These are phyloP conservation scores for Macroventuria anomochaeta DNA, from an alignment of 2,329 filamentous ascomycete species.

Conservation along the genomic window DNA sequence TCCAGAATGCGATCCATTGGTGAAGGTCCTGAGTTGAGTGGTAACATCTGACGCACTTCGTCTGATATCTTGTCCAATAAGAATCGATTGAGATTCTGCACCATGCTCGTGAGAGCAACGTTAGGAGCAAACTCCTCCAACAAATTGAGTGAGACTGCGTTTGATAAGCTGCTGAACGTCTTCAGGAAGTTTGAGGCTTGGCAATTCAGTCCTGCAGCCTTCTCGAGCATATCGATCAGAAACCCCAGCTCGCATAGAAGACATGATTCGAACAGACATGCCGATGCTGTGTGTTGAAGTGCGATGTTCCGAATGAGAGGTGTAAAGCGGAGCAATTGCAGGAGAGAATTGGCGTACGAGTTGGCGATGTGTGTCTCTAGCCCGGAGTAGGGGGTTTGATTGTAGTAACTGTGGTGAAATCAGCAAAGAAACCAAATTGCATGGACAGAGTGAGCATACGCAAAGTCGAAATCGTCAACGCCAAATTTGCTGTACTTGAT, in stretches of 20 bases:
- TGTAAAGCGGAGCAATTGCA: slow-evolving; percentile 92
- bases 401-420: slow-evolving; percentile 74
- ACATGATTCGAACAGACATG: slow-evolving; percentile 82
- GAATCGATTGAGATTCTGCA: slow-evolving; percentile 86
- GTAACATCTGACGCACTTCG: slow-evolving; percentile 74
- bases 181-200: slow-evolving; percentile 95
- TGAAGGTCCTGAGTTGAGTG: slow-evolving; percentile 58
- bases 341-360: slow-evolving; percentile 90
- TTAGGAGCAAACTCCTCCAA: slow-evolving; percentile 82
- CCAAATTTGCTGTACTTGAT: slow-evolving; percentile 99
- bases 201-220: slow-evolving; percentile 90
- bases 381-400: slow-evolving; percentile 88
- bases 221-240: slow-evolving; percentile 97
- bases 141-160: slow-evolving; percentile 76
- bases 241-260: slow-evolving; percentile 94
- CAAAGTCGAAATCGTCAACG: slow-evolving; percentile 99
- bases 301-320: slow-evolving; percentile 87
- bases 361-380: slow-evolving; percentile 96
- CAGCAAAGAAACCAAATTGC: background rate
- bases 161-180: slow-evolving; percentile 81
- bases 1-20: slow-evolving; percentile 76
- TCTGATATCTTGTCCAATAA: slow-evolving; percentile 79
- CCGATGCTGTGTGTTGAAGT: slow-evolving; percentile 84
- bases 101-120: slow-evolving; percentile 76
- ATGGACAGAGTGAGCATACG: slow-evolving; percentile 57